Conservation (phyloP, 495 filamentous ascomycete genomes). For the Hyaloscypha variabilis region DNA sequence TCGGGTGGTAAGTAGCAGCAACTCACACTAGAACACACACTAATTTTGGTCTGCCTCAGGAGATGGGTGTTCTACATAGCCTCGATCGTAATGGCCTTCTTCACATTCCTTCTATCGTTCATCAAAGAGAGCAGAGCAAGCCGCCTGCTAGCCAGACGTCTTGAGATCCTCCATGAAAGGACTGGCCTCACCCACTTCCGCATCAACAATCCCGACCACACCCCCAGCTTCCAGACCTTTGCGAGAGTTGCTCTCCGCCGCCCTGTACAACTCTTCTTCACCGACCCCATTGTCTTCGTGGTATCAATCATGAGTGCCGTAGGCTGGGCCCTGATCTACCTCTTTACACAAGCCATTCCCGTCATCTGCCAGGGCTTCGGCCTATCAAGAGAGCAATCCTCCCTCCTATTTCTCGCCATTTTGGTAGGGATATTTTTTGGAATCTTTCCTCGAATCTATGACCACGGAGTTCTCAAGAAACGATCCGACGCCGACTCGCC, state of each 20-base stretch:
- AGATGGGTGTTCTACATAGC: constrained; percentile 49
- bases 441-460: constrained; percentile 46
- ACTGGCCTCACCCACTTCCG: constrained; percentile 33
- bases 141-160: constrained; percentile 40
- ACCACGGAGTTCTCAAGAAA: constrained; percentile 30
- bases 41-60: constrained; percentile 28
- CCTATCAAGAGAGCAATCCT: constrained; percentile 38
- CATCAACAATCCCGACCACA: constrained; percentile 45
- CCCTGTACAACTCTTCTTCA: constrained; percentile 48
- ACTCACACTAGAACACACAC: background rate
- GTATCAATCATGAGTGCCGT: constrained; percentile 40
- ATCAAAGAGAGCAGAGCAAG: constrained; percentile 50
- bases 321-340: constrained; percentile 54
- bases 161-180: constrained; percentile 33
- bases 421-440: constrained; percentile 44
- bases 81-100: constrained; percentile 40
- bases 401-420: constrained; percentile 49
- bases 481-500: constrained; percentile 15
- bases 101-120: constrained; percentile 38
- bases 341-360: constrained; percentile 53
- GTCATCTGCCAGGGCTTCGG: constrained; percentile 48
- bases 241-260: constrained; percentile 43
- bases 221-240: constrained; percentile 42
- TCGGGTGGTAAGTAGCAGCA: constrained; percentile 37
- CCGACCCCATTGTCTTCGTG: constrained; percentile 51